Percentiles rank a stretch among this genome's conserved stretches.
These are phyloP conservation scores for Calonectria multiphialidica DNA, from an alignment of 2,329 filamentous ascomycete species.

Conservation along the genomic window DNA sequence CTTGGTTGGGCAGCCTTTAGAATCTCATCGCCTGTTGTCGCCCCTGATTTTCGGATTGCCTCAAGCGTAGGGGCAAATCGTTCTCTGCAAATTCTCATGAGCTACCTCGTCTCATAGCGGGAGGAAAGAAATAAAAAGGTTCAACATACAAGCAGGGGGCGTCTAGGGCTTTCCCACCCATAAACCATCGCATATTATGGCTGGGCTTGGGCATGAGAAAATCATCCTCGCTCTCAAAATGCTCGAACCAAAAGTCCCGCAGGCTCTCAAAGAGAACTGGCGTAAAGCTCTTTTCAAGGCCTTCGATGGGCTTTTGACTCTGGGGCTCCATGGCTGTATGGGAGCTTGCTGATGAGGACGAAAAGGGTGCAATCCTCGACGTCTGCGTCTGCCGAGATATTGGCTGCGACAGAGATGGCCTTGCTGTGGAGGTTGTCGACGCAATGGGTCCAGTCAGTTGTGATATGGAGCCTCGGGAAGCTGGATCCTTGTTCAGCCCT, in stretches of 20 bases:
- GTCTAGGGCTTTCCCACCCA: slow-evolving; percentile 49
- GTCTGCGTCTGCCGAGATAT: background rate
- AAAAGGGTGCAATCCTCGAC: slow-evolving; percentile 13
- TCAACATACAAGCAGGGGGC: slow-evolving; percentile 49
- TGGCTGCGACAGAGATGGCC: slow-evolving; percentile 7
- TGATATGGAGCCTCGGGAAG: slow-evolving; percentile 16
- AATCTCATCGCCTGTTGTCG: slow-evolving; percentile 46
- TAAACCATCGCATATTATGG: slow-evolving; percentile 50
- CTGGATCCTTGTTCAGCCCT: slow-evolving; percentile 38
- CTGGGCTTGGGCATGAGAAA: slow-evolving; percentile 41
- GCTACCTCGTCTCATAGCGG: background rate
- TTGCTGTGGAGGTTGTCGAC: slow-evolving; percentile 11
- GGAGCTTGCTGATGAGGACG: background rate
- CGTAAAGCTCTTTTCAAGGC: slow-evolving; percentile 40
- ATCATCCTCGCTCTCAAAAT: slow-evolving; percentile 43
- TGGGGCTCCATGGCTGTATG: slow-evolving; percentile 16
- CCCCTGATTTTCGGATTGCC: slow-evolving; percentile 43
- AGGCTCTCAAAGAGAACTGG: slow-evolving; percentile 46
- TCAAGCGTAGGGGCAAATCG: slow-evolving; percentile 50
- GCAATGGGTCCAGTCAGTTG: slow-evolving; percentile 1
- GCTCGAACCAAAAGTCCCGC: slow-evolving; percentile 54
- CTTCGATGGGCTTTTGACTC: background rate
- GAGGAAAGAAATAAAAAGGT: fast-evolving
- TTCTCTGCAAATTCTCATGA: slow-evolving; percentile 32
- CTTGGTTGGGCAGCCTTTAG: slow-evolving; percentile 42